phyloP scores from a whole-genome alignment of 148 eudicot genomes.

The Spergularia bocconei region DNA sequence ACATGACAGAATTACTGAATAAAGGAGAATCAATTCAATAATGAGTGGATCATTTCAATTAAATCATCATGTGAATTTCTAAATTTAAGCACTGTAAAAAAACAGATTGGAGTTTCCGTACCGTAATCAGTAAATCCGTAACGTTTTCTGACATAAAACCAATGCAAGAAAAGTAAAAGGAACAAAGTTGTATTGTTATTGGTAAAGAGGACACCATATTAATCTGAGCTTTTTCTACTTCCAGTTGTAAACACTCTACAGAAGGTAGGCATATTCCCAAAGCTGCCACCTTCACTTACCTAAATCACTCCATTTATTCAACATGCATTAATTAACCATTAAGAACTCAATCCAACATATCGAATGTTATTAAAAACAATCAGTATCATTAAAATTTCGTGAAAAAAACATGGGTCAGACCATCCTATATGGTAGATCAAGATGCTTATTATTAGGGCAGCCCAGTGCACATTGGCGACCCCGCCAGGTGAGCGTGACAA shows the following conservation, averaged over 20 bases:
- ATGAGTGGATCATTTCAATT: not conserved
- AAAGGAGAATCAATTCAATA: not conserved
- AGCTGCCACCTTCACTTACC: not conserved
- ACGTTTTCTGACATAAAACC: not conserved
- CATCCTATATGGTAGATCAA: too few species aligned
- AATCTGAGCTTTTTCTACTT: not conserved
- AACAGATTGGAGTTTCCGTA: not conserved
- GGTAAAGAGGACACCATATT: not conserved
- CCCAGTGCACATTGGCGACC: too few species aligned
- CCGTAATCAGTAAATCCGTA: not conserved
- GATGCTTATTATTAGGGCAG: too few species aligned
- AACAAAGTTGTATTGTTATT: not conserved
- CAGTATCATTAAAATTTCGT: too few species aligned
- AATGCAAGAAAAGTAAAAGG: constrained; percentile 3
- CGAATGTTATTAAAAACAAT: too few species aligned
- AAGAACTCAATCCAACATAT: not conserved
- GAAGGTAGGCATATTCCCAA: constrained; percentile 30
- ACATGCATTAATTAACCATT: constrained; percentile 10
- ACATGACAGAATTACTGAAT: not conserved
- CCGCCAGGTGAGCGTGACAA: too few species aligned
- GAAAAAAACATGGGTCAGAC: too few species aligned
- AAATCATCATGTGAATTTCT: constrained; percentile 11
- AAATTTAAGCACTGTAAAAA: not conserved
- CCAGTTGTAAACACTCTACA: not conserved
- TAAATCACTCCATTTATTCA: not conserved